Base-by-base conservation (phyloP, 441 rosid species). In the Macaranga tanarius region DNA sequence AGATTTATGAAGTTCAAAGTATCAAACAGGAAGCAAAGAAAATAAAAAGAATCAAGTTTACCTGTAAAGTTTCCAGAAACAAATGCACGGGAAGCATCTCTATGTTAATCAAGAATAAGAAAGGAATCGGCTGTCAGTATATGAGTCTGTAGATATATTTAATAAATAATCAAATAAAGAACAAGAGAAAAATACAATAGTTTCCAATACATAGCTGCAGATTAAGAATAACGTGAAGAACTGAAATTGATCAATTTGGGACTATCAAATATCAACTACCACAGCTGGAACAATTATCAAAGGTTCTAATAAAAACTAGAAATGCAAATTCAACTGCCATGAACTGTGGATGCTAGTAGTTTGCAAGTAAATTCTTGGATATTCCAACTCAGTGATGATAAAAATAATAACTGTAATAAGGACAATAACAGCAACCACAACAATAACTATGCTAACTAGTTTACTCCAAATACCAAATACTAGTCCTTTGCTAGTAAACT, bases 61-160 rank as follows among this genome's bases (percentile, higher is more conserved):
- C 98, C 97, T 80, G 96, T 87, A 73, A 93, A 93, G 74, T 93
- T 93, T 65, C 97, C 97, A 11, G 97, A 92, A 78, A 94, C 88
- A 79, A 92, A 90, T 58, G 96, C 93, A 59, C 93, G 96, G 69
- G 97, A 90, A 79, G 98, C 97, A 52, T 94, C 96, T 84, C 96
- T 90, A 74, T 55, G 40, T 70, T 76, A 54, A 61, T 10, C 26
- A 77, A 65, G 65, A 79, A 75, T 45, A 22, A 72, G 77, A 54
- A 77, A 25, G 19, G 48, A 72, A 67, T 67, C 22, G 48, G 38
- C 7, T 55, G 78, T 83, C 75, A 82, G 80, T 61, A 61, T 10
- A 34, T 67, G 34, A 31, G 51, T 61, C 15, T 54, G 12, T 50
- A 59, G 22, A 54, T 44, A 66, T 71, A 56, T 10, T 10, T 38